phyloP scores from a whole-genome alignment of 192 early-diverging fungal species.

The Phycomyces nitens region DNA sequence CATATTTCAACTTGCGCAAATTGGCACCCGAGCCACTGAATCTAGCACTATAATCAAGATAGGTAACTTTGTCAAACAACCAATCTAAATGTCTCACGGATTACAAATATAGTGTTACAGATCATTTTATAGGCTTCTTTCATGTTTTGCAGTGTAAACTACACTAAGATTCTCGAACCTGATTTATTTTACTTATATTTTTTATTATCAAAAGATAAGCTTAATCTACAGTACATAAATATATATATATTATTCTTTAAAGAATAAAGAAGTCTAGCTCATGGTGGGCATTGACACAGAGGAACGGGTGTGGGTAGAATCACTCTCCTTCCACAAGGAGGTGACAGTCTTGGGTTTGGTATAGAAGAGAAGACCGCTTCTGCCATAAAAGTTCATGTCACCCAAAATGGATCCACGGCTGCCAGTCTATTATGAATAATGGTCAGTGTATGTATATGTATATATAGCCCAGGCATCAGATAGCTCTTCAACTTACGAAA shows the following conservation, averaged over 20 bases:
- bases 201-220: too few species aligned
- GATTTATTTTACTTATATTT: too few species aligned
- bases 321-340: conserved; percentile 88
- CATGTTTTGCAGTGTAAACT: too few species aligned
- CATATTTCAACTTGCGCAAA: too few species aligned
- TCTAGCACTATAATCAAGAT: too few species aligned
- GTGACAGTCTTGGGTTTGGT: conserved; percentile 94
- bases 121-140: too few species aligned
- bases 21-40: too few species aligned
- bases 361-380: conserved; percentile 77
- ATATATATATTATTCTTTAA: background rate
- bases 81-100: too few species aligned
- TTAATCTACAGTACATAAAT: too few species aligned
- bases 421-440: conserved; percentile 54
- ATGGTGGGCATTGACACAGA: conserved; percentile 89
- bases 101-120: too few species aligned
- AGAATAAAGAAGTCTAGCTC: conserved; percentile 34
- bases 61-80: too few species aligned
- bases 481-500: conserved; percentile 43
- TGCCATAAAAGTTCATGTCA: conserved; percentile 92
- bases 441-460: background rate
- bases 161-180: too few species aligned
- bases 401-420: conserved; percentile 86
- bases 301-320: conserved; percentile 61
- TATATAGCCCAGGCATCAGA: background rate